A percentile compares a stretch with the other conserved stretches of the same genome.
Evolutionary conservation across 345 rosid genomes (phyloP).

Genomic region (Lenwebbia sp.): DNA sequence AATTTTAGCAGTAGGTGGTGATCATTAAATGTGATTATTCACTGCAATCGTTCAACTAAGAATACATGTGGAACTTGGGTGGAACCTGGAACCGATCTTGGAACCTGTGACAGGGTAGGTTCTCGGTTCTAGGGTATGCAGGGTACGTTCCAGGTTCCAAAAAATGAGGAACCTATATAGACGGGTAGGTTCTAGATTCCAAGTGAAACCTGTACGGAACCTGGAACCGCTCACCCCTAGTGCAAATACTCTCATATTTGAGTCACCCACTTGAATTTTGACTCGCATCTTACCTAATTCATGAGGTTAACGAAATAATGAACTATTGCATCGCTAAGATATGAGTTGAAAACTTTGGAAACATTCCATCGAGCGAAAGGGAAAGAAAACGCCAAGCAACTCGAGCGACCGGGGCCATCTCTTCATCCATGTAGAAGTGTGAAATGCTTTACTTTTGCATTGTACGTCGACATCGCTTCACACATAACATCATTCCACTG

Average conservation of each 20-base stretch:
- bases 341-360: neutral
- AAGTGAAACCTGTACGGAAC: too few relatives aligned
- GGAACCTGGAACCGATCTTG: too few relatives aligned
- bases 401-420: neutral
- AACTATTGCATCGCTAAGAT: neutral
- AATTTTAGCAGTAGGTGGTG: too few relatives aligned
- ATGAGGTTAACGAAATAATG: neutral
- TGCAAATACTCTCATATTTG: neutral
- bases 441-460: neutral
- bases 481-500: neutral
- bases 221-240: too few relatives aligned
- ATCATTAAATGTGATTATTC: too few relatives aligned
- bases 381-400: neutral
- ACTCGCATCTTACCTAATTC: neutral
- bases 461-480: neutral
- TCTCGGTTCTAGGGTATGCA: too few relatives aligned
- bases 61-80: too few relatives aligned
- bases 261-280: neutral
- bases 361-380: neutral
- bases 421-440: neutral
- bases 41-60: too few relatives aligned
- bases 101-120: too few relatives aligned
- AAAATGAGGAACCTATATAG: too few relatives aligned
- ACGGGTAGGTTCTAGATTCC: too few relatives aligned
- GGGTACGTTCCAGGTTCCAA: too few relatives aligned